Conservation (phyloP, 306 rosid species). For the Geum urbanum region DNA sequence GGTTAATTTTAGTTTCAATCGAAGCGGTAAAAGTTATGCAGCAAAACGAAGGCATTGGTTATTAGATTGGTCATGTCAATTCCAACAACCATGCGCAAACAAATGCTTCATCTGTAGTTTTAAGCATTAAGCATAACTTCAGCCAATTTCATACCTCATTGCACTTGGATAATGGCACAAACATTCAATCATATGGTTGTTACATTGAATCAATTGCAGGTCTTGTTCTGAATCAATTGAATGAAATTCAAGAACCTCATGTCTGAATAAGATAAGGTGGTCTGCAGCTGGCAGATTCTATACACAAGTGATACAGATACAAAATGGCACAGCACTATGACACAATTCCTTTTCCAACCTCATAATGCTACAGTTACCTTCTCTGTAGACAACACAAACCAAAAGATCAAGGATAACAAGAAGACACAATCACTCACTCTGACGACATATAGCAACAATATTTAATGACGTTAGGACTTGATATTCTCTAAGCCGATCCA, state of each 20-base stretch:
- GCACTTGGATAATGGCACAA: not conserved
- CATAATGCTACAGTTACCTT: slow-evolving; percentile 9
- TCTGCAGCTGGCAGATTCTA: slow-evolving; percentile 17
- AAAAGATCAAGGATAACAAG: slow-evolving; percentile 10
- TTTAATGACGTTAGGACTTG: slow-evolving; percentile 6
- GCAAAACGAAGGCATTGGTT: not conserved
- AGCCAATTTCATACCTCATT: not conserved
- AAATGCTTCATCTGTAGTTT: not conserved
- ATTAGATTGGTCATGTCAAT: not conserved
- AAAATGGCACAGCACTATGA: slow-evolving; percentile 19
- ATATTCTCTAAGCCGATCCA: slow-evolving; percentile 62
- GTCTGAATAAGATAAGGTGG: not conserved
- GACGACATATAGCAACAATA: not conserved
- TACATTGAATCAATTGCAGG: not conserved
- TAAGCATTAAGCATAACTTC: not conserved
- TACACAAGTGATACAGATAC: slow-evolving; percentile 13
- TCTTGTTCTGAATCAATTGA: not conserved
- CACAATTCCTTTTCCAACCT: slow-evolving; percentile 25
- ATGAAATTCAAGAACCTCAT: not conserved
- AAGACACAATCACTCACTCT: slow-evolving; percentile 18
- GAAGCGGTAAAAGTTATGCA: not conserved
- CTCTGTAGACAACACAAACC: not conserved
- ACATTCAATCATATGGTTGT: not conserved
- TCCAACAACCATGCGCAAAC: not conserved
- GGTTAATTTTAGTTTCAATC: not conserved